phyloP scores from a whole-genome alignment of 768 basidiomycete genomes.

The Suillus luteus region DNA sequence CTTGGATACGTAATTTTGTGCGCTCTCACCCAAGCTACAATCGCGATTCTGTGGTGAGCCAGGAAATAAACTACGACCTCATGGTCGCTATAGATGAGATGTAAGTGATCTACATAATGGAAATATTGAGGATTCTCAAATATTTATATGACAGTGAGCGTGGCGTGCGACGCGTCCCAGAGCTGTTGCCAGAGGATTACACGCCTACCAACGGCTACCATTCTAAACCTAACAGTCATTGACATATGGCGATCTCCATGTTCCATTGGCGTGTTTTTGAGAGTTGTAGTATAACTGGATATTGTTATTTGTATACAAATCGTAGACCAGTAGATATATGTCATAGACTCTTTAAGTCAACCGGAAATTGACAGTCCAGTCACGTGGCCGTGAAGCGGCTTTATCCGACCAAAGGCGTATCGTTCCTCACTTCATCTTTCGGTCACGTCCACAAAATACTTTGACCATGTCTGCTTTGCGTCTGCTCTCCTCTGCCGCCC shows the following conservation, averaged over 20 bases:
- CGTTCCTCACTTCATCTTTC: slow-evolving; percentile 4
- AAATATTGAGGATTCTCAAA: neutral
- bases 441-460: slow-evolving; percentile 16
- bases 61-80: slow-evolving; percentile 94
- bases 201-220: slow-evolving; percentile 35
- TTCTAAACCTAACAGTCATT: slow-evolving; percentile 28
- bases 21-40: slow-evolving; percentile 89
- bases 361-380: neutral
- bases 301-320: neutral
- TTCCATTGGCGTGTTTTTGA: neutral
- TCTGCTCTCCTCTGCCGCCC: slow-evolving; percentile 63
- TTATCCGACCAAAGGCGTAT: slow-evolving; percentile 24
- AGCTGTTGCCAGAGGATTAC: slow-evolving; percentile 66
- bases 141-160: slow-evolving; percentile 52
- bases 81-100: slow-evolving; percentile 88
- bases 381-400: slow-evolving; percentile 30
- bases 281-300: neutral
- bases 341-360: neutral
- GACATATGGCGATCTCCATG: neutral
- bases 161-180: slow-evolving; percentile 60
- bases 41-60: slow-evolving; percentile 87
- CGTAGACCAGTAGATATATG: neutral
- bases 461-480: slow-evolving; percentile 73
- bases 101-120: slow-evolving; percentile 48
- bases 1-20: slow-evolving; percentile 93